A percentile compares a stretch with the other conserved stretches of the same genome.
These are phyloP conservation scores for Termitomyces titanicus DNA, from an alignment of 768 basidiomycete genomes.

Conservation along the genomic window DNA sequence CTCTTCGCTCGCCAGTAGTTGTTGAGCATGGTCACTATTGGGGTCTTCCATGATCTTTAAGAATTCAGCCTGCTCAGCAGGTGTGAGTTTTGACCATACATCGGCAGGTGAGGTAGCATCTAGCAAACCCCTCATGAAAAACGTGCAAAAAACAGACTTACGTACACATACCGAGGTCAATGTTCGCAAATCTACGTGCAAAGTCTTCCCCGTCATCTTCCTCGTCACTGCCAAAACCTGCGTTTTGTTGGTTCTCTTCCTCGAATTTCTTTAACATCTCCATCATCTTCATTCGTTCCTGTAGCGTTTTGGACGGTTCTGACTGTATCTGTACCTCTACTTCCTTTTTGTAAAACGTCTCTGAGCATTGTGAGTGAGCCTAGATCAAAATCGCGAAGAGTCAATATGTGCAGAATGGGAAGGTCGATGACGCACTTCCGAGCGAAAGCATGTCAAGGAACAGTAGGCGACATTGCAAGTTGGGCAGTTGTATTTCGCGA, in stretches of 20 bases:
- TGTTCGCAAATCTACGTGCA: conserved; percentile 42
- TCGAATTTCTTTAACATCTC: conserved; percentile 71
- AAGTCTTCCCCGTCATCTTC: conserved; percentile 39
- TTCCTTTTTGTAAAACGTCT: conserved; percentile 77
- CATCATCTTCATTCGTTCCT: conserved; percentile 65
- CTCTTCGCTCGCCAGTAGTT: conserved; percentile 56
- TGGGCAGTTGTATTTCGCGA: conserved; percentile 80
- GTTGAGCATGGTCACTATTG: conserved; percentile 52
- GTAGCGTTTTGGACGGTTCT: conserved; percentile 47
- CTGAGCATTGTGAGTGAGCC: conserved; percentile 75
- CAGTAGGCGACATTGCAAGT: conserved; percentile 81
- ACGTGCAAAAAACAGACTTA: not conserved
- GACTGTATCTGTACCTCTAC: conserved; percentile 60
- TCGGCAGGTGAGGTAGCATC: conserved; percentile 53
- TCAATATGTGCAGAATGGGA: conserved; percentile 3
- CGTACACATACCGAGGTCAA: conserved; percentile 57
- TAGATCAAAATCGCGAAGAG: conserved; percentile 9
- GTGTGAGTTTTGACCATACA: conserved; percentile 59
- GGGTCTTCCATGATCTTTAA: conserved; percentile 58
- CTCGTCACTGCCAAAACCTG: conserved; percentile 33
- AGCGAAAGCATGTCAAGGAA: conserved; percentile 75
- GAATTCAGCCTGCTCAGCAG: conserved; percentile 60
- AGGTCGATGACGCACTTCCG: conserved; percentile 43
- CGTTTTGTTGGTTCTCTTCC: conserved; percentile 41
- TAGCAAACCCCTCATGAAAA: conserved; percentile 21